These are phyloP conservation scores for Wolfiporia cocos DNA, from an alignment of 1,284 basidiomycete species.

Conservation along the genomic window DNA sequence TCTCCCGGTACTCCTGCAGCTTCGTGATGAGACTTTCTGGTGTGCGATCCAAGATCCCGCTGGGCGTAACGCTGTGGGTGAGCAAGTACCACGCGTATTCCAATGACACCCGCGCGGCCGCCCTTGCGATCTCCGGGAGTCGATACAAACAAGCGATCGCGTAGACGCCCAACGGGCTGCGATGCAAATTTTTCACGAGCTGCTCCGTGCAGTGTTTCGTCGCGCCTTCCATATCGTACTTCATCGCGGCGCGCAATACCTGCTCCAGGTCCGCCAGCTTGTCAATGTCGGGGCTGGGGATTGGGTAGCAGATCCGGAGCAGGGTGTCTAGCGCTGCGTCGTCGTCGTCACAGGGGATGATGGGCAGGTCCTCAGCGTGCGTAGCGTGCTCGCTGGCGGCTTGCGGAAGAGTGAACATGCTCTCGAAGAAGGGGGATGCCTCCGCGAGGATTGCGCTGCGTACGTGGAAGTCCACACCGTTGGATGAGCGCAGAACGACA, in stretches of 20 bases:
- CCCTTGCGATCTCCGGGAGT: not conserved
- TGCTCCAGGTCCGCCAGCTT: not conserved
- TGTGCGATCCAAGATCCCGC: too few species aligned
- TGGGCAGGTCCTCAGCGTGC: slow-evolving; percentile 8
- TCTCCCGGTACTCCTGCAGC: too few species aligned
- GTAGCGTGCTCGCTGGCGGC: slow-evolving; percentile 5
- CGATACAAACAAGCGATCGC: not conserved
- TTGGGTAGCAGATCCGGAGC: slow-evolving; percentile 13
- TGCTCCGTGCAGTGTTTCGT: not conserved
- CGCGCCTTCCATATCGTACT: slow-evolving; percentile 5
- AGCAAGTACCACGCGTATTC: too few species aligned
- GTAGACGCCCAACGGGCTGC: not conserved
- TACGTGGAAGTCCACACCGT: slow-evolving; percentile 12
- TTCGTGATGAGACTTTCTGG: too few species aligned
- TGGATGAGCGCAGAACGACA: slow-evolving; percentile 12
- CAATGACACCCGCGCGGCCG: too few species aligned
- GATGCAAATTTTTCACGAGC: not conserved
- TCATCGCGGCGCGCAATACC: slow-evolving; percentile 11
- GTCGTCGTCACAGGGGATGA: slow-evolving; percentile 10
- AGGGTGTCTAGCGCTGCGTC: slow-evolving; percentile 10
- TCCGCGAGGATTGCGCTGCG: slow-evolving; percentile 14
- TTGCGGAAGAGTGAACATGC: slow-evolving; percentile 15
- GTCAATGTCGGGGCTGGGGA: not conserved
- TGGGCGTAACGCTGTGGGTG: too few species aligned
- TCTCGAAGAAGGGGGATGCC: slow-evolving; percentile 16